Conservation (phyloP, 2,329 filamentous ascomycete genomes). For the Pseudocercospora vitis region DNA sequence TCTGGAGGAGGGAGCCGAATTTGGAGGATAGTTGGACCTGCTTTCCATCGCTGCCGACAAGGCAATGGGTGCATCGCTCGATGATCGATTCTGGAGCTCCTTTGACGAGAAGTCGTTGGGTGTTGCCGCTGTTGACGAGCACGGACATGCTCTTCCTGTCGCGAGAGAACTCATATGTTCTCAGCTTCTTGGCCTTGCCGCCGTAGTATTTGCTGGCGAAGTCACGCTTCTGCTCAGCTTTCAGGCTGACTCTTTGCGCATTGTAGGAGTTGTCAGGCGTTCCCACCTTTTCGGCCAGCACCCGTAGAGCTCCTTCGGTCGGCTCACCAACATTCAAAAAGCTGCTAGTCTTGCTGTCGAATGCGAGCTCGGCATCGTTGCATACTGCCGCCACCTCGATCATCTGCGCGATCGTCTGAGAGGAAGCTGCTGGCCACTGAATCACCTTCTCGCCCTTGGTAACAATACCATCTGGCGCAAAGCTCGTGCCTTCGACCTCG, state of each 20-base stretch:
- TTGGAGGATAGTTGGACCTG: constrained; percentile 70
- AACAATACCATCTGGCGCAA: constrained; percentile 77
- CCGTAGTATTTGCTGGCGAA: constrained; percentile 84
- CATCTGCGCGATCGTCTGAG: constrained; percentile 77
- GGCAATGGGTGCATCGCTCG: constrained; percentile 80
- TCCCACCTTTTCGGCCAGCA: constrained; percentile 90
- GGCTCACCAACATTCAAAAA: constrained; percentile 89
- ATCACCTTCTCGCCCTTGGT: constrained; percentile 65
- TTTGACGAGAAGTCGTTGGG: constrained; percentile 87
- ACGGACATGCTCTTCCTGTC: constrained; percentile 99
- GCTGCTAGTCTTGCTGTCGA: constrained; percentile 70
- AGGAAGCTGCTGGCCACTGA: constrained; percentile 67
- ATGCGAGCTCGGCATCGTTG: constrained; percentile 82
- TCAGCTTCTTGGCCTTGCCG: constrained; percentile 68
- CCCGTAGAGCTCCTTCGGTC: constrained; percentile 89
- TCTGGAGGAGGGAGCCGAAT: constrained; percentile 67
- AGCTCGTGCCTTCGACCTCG: constrained; percentile 89
- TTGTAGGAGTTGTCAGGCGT: constrained; percentile 68
- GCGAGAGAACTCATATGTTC: constrained; percentile 94
- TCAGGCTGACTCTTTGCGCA: constrained; percentile 48
- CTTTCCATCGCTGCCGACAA: constrained; percentile 77
- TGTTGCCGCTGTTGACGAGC: constrained; percentile 67
- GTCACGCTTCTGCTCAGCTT: constrained; percentile 66
- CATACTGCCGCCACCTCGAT: constrained; percentile 70
- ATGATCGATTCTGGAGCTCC: constrained; percentile 93